Conservation (phyloP, 306 rosid genomes). For the Gleditsia sinensis region DNA sequence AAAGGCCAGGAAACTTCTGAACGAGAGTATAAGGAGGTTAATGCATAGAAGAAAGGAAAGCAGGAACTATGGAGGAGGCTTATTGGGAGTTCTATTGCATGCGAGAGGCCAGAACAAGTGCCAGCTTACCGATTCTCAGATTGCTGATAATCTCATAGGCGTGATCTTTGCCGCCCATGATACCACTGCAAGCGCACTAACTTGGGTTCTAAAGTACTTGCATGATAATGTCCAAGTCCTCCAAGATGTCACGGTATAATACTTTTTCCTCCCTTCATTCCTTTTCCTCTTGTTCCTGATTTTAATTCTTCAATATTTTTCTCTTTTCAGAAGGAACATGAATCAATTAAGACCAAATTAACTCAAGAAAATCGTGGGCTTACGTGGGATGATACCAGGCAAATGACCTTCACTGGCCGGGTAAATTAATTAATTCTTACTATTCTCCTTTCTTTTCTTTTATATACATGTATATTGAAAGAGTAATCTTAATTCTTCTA, state of each 20-base stretch:
- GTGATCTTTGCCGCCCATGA: slow-evolving; percentile 95
- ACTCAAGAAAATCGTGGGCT: slow-evolving; percentile 53
- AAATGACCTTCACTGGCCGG: slow-evolving; percentile 62
- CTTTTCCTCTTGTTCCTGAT: neutral
- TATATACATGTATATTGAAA: no score
- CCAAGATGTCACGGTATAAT: slow-evolving; percentile 56
- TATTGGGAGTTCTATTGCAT: slow-evolving; percentile 55
- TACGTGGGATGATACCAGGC: slow-evolving; percentile 76
- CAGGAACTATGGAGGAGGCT: slow-evolving; percentile 50
- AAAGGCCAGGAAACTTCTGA: slow-evolving; percentile 82
- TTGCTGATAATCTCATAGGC: slow-evolving; percentile 88
- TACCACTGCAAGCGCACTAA: slow-evolving; percentile 78
- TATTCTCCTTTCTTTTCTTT: no score
- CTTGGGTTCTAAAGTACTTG: slow-evolving; percentile 77
- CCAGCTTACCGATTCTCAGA: slow-evolving; percentile 64
- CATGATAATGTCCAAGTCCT: slow-evolving; percentile 62
- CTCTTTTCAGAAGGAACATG: slow-evolving; percentile 66
- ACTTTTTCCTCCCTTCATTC: neutral
- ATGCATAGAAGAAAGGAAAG: slow-evolving; percentile 62
- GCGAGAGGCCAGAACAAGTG: slow-evolving; percentile 31
- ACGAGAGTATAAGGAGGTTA: slow-evolving; percentile 55
- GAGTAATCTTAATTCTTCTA: neutral
- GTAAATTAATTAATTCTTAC: slow-evolving; percentile 30
- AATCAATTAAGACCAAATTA: slow-evolving; percentile 45
- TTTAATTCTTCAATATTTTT: neutral